phyloP scores from a whole-genome alignment of 352 stramenopile genomes.

The Saprolegnia diclina region DNA sequence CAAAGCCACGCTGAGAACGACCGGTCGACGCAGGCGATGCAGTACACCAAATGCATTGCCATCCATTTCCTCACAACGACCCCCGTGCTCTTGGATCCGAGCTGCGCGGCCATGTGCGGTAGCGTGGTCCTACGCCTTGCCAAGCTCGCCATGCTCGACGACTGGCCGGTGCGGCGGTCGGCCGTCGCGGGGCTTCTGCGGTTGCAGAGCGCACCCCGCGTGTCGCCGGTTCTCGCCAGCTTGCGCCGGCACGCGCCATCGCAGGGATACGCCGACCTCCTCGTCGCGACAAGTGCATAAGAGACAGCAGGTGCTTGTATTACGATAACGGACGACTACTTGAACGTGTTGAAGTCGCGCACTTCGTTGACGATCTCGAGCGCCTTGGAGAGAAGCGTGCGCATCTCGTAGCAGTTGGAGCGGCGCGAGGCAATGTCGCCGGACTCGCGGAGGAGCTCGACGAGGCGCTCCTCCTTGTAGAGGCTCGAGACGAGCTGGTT shows the following conservation, averaged over 20 bases:
- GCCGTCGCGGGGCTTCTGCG: background rate
- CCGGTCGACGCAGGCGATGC: slow-evolving; percentile 2
- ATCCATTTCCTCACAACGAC: slow-evolving; percentile 6
- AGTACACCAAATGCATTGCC: slow-evolving; percentile 22
- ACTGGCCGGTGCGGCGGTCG: slow-evolving; percentile 9
- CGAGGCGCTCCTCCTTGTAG: slow-evolving; percentile 96
- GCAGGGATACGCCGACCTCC: slow-evolving; percentile 1
- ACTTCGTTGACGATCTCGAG: slow-evolving; percentile 99
- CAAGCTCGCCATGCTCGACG: slow-evolving; percentile 11
- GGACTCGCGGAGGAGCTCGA: slow-evolving; percentile 92
- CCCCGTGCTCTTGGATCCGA: background rate
- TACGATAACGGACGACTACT: slow-evolving; percentile 41
- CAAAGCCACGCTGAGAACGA: background rate
- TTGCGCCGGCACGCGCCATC: background rate
- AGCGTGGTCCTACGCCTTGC: slow-evolving; percentile 16
- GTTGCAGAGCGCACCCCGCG: background rate
- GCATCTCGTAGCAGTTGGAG: slow-evolving; percentile 96
- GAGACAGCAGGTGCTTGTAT: background rate
- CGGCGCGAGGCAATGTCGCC: slow-evolving; percentile 92
- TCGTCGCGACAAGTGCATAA: slow-evolving; percentile 4
- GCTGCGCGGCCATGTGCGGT: background rate
- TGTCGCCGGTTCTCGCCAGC: background rate
- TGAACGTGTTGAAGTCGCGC: slow-evolving; percentile 97
- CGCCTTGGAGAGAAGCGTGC: slow-evolving; percentile 91
- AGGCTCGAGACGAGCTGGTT: slow-evolving; percentile 96